Evolutionary conservation across 768 basidiomycete species (phyloP).

Genomic region (Lentinula sp.): DNA sequence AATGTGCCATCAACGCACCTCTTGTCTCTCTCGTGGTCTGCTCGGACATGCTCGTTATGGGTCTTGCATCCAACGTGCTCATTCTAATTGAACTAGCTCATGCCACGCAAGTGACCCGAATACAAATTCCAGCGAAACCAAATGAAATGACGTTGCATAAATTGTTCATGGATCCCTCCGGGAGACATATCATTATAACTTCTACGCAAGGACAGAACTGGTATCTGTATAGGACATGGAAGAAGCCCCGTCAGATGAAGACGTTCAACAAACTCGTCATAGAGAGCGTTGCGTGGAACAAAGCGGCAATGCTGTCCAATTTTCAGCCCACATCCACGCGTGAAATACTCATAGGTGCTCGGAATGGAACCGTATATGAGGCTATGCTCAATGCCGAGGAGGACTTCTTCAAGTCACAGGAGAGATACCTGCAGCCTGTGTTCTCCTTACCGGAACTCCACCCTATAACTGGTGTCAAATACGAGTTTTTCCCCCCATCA

Average conservation of each 20-base stretch:
- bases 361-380: constrained; percentile 84
- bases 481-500: constrained; percentile 64
- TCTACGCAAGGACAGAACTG: constrained; percentile 89
- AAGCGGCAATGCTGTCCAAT: constrained; percentile 54
- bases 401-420: constrained; percentile 87
- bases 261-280: constrained; percentile 74
- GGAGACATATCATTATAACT: constrained; percentile 83
- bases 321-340: constrained; percentile 69
- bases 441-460: constrained; percentile 77
- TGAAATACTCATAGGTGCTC: constrained; percentile 82
- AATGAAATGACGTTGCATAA: constrained; percentile 75
- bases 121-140: constrained; percentile 66
- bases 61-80: constrained; percentile 65
- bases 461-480: constrained; percentile 79
- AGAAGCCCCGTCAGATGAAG: constrained; percentile 76
- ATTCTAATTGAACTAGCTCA: constrained; percentile 87
- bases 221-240: constrained; percentile 79
- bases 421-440: constrained; percentile 68
- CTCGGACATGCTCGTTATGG: constrained; percentile 86
- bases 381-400: constrained; percentile 87
- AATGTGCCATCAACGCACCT: constrained; percentile 83
- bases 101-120: constrained; percentile 79
- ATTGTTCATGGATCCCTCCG: constrained; percentile 90
- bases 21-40: constrained; percentile 78
- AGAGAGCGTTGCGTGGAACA: constrained; percentile 91